Base-by-base conservation (phyloP, 2,329 filamentous ascomycete species). In the Ustilaginoidea virens region DNA sequence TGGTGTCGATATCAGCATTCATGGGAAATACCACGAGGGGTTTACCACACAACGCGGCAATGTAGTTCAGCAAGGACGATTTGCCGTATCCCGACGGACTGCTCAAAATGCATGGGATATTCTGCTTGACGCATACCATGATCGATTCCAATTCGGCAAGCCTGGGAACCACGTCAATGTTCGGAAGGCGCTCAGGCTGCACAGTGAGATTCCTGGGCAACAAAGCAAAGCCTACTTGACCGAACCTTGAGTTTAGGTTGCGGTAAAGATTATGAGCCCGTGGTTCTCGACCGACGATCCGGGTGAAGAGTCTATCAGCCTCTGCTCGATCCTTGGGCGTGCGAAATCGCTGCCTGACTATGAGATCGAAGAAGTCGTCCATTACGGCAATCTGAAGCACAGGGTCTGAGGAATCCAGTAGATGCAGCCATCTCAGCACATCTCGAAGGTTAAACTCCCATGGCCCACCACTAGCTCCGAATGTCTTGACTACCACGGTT, bases 381-480 rank as follows among this genome's bases (percentile, higher is more conserved):
- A 71, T 63, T 18, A 58, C 58, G 2, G 70, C 70, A 16, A 67
- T 65, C 16, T 63, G 55, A 12, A 86, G 58, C 10, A 83, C 55
- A 4, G 71, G 61, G 24, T 75, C 63, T 1, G 63, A 48, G 5
- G 52, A 49, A 32, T 46, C 51, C 12, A 58, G 34, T 10, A 96
- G 55, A 39, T 80, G 70, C 27, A 94, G 58, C 87, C 87, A 96
- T 35, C 87, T 70, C 31, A 90, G 69, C 3, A 83, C 81, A 50
- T 96, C 87, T 50, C 85, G 77, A 38, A 98, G 58, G 44, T 93
- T 98, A 49, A 93, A 90, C 46, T 94, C 90, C 90, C 85, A 98
- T 1, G 92, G 90, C 5, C 78, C 80, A 10, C 73, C 73, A 39
- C 73, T 67, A 1, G 61, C 56, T 2, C 71, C 73, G 39, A 77